Evolutionary conservation across 495 filamentous ascomycete species (phyloP), one percentile per base, ranked within the genome.

Genomic region (Polyplosphaeria fusca): DNA sequence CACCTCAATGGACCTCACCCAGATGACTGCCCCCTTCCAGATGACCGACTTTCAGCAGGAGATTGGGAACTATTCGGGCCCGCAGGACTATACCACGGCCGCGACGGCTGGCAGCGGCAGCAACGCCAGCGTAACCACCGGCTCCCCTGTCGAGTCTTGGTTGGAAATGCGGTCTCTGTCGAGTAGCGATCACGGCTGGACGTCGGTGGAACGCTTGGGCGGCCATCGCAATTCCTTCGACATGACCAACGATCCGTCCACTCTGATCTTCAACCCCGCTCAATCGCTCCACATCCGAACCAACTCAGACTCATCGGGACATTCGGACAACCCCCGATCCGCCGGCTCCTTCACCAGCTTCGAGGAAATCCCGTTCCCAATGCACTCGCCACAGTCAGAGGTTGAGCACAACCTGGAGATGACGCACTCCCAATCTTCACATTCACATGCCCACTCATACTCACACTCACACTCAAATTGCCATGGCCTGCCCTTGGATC

Each of bases 181-280:
- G 11, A 81, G 82, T 58, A 91, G 87, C 69, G 90, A 94, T 59
- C 86, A 88, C 67, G 88, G 88, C 35, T 96, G 90, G 91, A 80
- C 77, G 41, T 77, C 80, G 20, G 81, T 93, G 16, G 87, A 92
- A 56, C 76, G 80, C 52, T 50, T 68, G 13, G 76, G 76, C 11
- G 44, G 50, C 2, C 64, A 65, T 67, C 77, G 70, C 67, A 84
- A 67, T 60, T 82, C 69, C 69, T 77, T 61, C 73, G 71, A 79
- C 53, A 72, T 75, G 5, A 79, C 72, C 67, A 70, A 74, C 30
- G 76, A 79, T 47, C 74, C 78, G 13, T 74, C 81, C 42, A 70
- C 73, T 42, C 71, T 74, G 26, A 89, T 94, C 53, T 90, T 91
- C 73, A 93, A 94, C 67, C 91, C 91, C 1, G 81, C 30, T 35